Conservation (phyloP, 2,329 filamentous ascomycete species). For the Volutella citrinella region DNA sequence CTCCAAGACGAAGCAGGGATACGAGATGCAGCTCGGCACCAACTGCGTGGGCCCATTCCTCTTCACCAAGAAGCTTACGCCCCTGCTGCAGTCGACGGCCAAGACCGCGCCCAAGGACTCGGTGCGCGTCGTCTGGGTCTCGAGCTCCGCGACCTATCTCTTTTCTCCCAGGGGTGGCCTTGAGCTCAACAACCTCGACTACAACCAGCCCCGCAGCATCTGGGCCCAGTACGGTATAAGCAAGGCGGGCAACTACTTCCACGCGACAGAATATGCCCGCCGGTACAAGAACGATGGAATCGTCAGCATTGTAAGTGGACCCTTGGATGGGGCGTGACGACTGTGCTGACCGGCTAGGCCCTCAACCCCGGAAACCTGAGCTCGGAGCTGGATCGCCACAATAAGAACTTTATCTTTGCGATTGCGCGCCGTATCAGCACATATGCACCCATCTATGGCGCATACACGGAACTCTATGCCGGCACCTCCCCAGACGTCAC, state of each 20-base stretch:
- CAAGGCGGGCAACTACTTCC: conserved; percentile 29
- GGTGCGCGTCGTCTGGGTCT: conserved; percentile 30
- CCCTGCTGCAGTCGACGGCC: conserved; percentile 33
- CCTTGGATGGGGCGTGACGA: background rate
- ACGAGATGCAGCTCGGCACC: conserved; percentile 41
- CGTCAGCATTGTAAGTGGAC: conserved; percentile 18
- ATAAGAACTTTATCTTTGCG: background rate
- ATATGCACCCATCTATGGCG: conserved; percentile 34
- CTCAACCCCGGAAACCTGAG: conserved; percentile 22
- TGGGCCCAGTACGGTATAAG: conserved; percentile 28
- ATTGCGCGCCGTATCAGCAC: background rate
- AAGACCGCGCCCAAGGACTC: conserved; percentile 28
- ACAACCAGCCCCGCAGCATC: conserved; percentile 18
- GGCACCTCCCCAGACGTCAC: conserved; percentile 42
- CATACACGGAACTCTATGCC: conserved; percentile 48
- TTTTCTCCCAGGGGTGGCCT: conserved; percentile 20
- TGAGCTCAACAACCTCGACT: conserved; percentile 27
- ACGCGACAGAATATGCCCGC: conserved; percentile 28
- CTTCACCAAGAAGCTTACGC: conserved; percentile 37
- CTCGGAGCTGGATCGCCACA: conserved; percentile 20
- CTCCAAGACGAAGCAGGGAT: conserved; percentile 37
- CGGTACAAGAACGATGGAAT: conserved; percentile 26
- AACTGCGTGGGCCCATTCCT: conserved; percentile 41
- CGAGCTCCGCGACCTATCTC: conserved; percentile 27
- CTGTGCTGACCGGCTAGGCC: conserved; percentile 9